Base-by-base conservation (phyloP, 345 rosid species). In the Nasturtium officinale region DNA sequence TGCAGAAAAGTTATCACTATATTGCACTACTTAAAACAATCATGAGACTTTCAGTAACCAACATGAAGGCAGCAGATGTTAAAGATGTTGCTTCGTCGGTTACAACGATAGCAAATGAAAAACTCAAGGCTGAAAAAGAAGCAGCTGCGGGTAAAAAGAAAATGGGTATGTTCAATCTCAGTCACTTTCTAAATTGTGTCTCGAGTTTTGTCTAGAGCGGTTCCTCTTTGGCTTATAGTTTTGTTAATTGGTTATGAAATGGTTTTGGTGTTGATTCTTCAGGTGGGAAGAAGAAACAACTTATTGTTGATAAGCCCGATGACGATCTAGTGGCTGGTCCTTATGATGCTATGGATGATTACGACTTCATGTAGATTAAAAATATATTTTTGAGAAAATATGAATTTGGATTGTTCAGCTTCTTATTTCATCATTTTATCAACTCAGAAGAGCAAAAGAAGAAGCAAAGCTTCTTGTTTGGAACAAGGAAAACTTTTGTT, bases 1-100 rank as follows among this genome's bases (percentile, higher is more conserved):
- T 86, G 83, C 96, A 92, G 99, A 92, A 92, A 87, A 96, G 95
- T 65, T 96, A 50, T 79, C 96, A 92, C 77, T 92, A 90, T 67
- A 84, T 84, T 30, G 79, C 82, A 4, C 76, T 92, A 46, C 96
- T 95, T 17, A 92, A 92, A 85, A 77, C 94, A n/a, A 85, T 95
- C 15, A 89, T 90, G 92, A 90, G 96, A 84, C 79, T 82, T 46
- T 90, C 99, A 10, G 46, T 89, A 85, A 82, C 84, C 30, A 35
- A 79, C 74, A 54, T 92, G 83, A 96, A 89, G 77, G 96, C 94
- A 2, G 90, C 99, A 25, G 99, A 92, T 82, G 97, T 88, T 52
- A 90, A 90, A 83, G 99, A 96, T 16, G 86, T 96, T 75, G 88
- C 97, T 2, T 87, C 97, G 42, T 87, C 99, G 5, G 54, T 96